These are phyloP conservation scores for Volvariella volvacea DNA, from an alignment of 1,284 basidiomycete species.

Conservation along the genomic window DNA sequence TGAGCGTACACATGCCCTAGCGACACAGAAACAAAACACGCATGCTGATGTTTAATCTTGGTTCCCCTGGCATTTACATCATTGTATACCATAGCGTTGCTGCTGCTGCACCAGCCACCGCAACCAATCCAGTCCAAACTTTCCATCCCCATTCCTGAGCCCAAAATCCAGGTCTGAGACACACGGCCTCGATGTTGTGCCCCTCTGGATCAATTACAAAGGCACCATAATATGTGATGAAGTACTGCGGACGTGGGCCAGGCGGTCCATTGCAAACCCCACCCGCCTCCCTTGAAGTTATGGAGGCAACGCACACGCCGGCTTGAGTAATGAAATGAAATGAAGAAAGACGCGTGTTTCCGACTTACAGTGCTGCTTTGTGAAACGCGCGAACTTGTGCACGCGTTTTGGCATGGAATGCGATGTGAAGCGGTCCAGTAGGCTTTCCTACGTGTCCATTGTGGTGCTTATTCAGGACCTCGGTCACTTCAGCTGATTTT, in stretches of 20 bases:
- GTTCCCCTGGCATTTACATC: no score
- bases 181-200: slow-evolving; percentile 13
- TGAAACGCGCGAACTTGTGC: slow-evolving; percentile 17
- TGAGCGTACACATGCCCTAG: no score
- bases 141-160: slow-evolving; percentile 7
- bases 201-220: slow-evolving; percentile 14
- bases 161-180: slow-evolving; percentile 7
- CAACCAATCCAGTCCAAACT: slow-evolving; percentile 6
- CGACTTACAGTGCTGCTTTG: slow-evolving; percentile 17
- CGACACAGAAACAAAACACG: no score
- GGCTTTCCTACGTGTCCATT: slow-evolving; percentile 2
- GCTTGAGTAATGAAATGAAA: no score
- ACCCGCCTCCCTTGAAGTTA: slow-evolving; percentile 14
- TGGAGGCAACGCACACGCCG: not conserved
- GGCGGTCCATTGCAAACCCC: slow-evolving; percentile 17
- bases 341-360: no score
- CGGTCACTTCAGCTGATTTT: not conserved
- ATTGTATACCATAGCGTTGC: no score
- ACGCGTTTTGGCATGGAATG: slow-evolving; percentile 15
- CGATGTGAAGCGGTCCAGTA: slow-evolving; percentile 15
- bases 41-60: no score
- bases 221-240: slow-evolving; percentile 10
- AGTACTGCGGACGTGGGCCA: slow-evolving; percentile 13
- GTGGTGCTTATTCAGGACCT: not conserved
- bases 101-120: not conserved